Percentiles rank a stretch among this genome's conserved stretches.
Conservation (phyloP, 1,284 basidiomycete genomes). For the Heterobasidion occidentale region DNA sequence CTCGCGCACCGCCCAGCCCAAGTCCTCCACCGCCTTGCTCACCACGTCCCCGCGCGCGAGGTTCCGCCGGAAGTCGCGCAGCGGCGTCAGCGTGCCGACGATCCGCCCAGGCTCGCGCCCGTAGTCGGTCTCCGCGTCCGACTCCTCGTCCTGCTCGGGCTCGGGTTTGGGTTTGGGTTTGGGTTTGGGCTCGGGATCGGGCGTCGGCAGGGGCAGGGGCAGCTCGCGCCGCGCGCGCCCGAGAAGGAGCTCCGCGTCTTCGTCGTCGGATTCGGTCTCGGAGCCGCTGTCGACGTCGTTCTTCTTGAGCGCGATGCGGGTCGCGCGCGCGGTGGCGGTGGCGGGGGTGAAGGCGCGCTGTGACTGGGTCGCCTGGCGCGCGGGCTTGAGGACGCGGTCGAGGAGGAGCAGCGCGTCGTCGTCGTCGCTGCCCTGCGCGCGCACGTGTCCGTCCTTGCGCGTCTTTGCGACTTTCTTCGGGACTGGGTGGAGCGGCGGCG, state of each 20-base stretch:
- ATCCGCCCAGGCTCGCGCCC: constrained; percentile 45
- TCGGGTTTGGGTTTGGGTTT: constrained; percentile 38
- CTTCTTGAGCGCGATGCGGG: constrained; percentile 27
- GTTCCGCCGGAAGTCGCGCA: constrained; percentile 70
- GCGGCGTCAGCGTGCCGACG: constrained; percentile 65
- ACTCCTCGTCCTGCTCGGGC: constrained; percentile 15
- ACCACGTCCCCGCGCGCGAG: constrained; percentile 69
- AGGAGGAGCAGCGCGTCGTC: constrained; percentile 46
- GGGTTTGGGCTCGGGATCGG: constrained; percentile 23
- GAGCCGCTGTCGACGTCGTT: constrained; percentile 23
- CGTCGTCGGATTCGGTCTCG: constrained; percentile 21
- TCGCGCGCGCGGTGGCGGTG: constrained; percentile 32
- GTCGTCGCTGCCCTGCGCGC: constrained; percentile 54
- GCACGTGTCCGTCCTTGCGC: constrained; percentile 53
- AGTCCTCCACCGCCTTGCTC: constrained; percentile 75
- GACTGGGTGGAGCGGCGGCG: constrained; percentile 26
- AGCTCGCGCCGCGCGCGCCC: constrained; percentile 8
- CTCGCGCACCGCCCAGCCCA: constrained; percentile 63
- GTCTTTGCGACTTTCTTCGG: constrained; percentile 43
- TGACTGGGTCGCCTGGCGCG: constrained; percentile 7
- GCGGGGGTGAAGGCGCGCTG: constrained; percentile 5
- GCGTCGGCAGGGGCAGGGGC: constrained; percentile 36
- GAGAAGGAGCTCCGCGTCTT: constrained; percentile 20
- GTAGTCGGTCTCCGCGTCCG: constrained; percentile 25
- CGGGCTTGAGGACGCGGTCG: constrained; percentile 33